A percentile compares a stretch with the other conserved stretches of the same genome.
phyloP scores from a whole-genome alignment of 371 early-diverging fungal species.

The Saksenaea oblongispora region DNA sequence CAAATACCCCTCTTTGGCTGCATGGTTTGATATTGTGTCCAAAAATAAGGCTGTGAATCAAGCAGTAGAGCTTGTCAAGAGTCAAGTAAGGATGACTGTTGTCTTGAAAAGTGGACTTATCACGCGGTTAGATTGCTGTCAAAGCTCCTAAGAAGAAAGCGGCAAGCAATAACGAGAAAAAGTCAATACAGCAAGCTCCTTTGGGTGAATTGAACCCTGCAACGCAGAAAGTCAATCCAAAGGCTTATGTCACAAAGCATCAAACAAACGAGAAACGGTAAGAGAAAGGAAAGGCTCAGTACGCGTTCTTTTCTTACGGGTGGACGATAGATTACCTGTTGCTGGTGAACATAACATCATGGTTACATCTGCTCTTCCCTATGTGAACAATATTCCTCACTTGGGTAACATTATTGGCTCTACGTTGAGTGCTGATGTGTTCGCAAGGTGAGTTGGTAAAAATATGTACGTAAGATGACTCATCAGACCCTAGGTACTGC shows the following conservation, averaged over 20 bases:
- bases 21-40: slow-evolving; percentile 35
- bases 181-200: slow-evolving; percentile 12
- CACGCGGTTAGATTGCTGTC: slow-evolving; percentile 6
- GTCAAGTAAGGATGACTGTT: slow-evolving; percentile 28
- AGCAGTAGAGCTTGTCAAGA: slow-evolving; percentile 36
- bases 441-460: slow-evolving; percentile 69
- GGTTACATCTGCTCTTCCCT: slow-evolving; percentile 99
- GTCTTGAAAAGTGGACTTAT: neutral
- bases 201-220: slow-evolving; percentile 29
- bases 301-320: neutral
- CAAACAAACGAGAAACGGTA: slow-evolving; percentile 64
- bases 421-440: slow-evolving; percentile 98
- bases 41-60: slow-evolving; percentile 22
- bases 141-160: slow-evolving; percentile 39
- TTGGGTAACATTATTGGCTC: slow-evolving; percentile 99
- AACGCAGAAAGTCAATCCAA: slow-evolving; percentile 38
- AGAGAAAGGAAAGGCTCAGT: neutral
- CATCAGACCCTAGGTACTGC: slow-evolving; percentile 67
- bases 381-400: slow-evolving; percentile 99
- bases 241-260: slow-evolving; percentile 14
- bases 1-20: slow-evolving; percentile 34
- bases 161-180: neutral
- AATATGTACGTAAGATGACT: neutral
- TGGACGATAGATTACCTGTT: slow-evolving; percentile 56
- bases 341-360: slow-evolving; percentile 83